Evolutionary conservation across 176 grass and related monocot genomes (phyloP).

Genomic region (Tillandsia fasciculata): DNA sequence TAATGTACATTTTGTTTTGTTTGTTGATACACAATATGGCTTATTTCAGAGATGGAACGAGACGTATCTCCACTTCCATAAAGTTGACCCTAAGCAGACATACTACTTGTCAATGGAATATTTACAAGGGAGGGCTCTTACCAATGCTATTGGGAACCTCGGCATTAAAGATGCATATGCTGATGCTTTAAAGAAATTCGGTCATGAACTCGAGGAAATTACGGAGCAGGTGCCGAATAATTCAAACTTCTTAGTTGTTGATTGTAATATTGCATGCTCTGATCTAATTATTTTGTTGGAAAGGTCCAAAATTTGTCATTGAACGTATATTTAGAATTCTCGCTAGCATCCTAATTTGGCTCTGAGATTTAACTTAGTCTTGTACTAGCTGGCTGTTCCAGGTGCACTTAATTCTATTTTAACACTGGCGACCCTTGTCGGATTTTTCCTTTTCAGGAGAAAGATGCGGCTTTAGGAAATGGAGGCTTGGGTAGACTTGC

Average conservation of each 20-base stretch:
- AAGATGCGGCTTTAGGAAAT: slow-evolving; percentile 87
- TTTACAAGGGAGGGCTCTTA: slow-evolving; percentile 86
- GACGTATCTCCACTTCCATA: slow-evolving; percentile 90
- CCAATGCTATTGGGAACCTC: slow-evolving; percentile 94
- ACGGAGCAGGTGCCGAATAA: slow-evolving; percentile 39
- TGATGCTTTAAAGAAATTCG: slow-evolving; percentile 83
- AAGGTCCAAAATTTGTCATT: neutral
- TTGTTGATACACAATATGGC: neutral
- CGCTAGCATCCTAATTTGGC: too few species aligned
- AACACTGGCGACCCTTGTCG: slow-evolving; percentile 5
- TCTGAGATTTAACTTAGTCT: slow-evolving; percentile 9
- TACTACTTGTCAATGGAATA: slow-evolving; percentile 99
- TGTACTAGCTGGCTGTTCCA: neutral
- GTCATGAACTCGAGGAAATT: slow-evolving; percentile 81
- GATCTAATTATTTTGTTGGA: slow-evolving; percentile 9
- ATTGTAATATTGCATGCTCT: neutral
- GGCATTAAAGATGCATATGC: slow-evolving; percentile 75
- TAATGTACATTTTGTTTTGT: neutral
- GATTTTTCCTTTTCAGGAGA: slow-evolving; percentile 44
- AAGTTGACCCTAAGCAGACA: slow-evolving; percentile 92
- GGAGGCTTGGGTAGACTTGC: slow-evolving; percentile 97
- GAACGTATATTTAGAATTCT: too few species aligned
- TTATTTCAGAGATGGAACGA: slow-evolving; percentile 78
- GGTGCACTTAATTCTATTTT: slow-evolving; percentile 1
- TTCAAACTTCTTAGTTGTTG: neutral